These are phyloP conservation scores for Arbutus unedo DNA, from an alignment of 148 eudicot genomes.

Conservation along the genomic window DNA sequence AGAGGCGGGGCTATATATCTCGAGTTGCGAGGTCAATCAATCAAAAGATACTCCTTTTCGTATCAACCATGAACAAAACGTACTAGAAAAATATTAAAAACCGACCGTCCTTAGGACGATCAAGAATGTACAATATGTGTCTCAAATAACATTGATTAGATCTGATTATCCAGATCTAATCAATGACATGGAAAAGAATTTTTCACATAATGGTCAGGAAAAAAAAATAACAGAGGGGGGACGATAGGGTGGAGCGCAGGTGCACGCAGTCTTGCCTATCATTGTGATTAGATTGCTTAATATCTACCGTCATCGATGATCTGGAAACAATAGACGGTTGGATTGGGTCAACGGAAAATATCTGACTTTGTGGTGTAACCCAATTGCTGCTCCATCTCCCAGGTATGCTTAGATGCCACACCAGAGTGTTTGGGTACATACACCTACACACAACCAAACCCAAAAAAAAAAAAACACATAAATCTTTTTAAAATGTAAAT, in stretches of 20 bases:
- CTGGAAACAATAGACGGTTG: not conserved
- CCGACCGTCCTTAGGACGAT: no score
- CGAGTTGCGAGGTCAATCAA: no score
- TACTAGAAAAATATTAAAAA: no score
- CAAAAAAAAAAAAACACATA: not conserved
- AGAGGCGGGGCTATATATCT: no score
- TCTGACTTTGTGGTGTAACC: constrained; percentile 54
- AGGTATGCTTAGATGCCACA: constrained; percentile 50
- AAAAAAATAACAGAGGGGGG: constrained; percentile 8
- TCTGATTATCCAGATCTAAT: not conserved
- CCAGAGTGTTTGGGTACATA: constrained; percentile 59
- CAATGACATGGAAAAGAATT: not conserved
- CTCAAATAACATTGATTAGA: not conserved
- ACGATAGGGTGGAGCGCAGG: not conserved
- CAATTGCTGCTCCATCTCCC: constrained; percentile 91
- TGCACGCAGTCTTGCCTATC: not conserved
- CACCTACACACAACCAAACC: constrained; percentile 35
- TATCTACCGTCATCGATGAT: constrained; percentile 5
- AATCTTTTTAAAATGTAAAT: no score
- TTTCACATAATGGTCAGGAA: not conserved
- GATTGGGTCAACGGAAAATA: constrained; percentile 55
- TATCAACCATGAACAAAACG: no score
- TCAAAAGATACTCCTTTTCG: no score
- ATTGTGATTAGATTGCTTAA: not conserved
- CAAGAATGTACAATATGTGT: no score